These are phyloP conservation scores for Fusarium poae DNA, from an alignment of 2,329 filamentous ascomycete genomes.

Conservation along the genomic window DNA sequence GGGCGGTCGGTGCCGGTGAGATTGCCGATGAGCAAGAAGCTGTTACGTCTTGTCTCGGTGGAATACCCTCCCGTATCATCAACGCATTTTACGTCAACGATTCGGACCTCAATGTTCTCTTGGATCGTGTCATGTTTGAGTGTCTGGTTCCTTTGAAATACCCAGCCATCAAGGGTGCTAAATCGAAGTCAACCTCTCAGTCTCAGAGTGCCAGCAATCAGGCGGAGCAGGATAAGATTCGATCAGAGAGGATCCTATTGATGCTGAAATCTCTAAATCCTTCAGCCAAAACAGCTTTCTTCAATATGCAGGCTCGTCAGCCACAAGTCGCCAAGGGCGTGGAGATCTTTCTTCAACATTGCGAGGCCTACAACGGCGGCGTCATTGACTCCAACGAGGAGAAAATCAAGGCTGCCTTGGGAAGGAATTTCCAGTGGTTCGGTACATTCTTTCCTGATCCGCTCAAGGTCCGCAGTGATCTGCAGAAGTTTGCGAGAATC, in stretches of 20 bases:
- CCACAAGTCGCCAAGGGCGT: constrained; percentile 79
- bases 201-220: constrained; percentile 64
- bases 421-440: constrained; percentile 79
- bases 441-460: constrained; percentile 82
- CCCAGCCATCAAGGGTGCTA: constrained; percentile 71
- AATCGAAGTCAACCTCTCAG: constrained; percentile 70
- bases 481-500: constrained; percentile 90
- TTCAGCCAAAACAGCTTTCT: constrained; percentile 87
- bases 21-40: constrained; percentile 85
- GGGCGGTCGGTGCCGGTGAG: constrained; percentile 92
- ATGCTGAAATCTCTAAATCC: constrained; percentile 83
- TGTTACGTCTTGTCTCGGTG: constrained; percentile 79
- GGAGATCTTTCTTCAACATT: constrained; percentile 82
- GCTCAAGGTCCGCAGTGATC: constrained; percentile 76
- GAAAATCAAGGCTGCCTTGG: constrained; percentile 76
- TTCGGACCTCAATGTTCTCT: constrained; percentile 82
- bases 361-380: constrained; percentile 90
- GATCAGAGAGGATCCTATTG: constrained; percentile 86
- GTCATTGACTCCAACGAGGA: constrained; percentile 80
- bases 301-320: constrained; percentile 85
- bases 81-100: constrained; percentile 93
- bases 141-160: constrained; percentile 90
- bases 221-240: constrained; percentile 78
- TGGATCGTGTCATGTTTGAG: constrained; percentile 89
- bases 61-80: constrained; percentile 86